These are phyloP conservation scores for Kodamaea suecica DNA, from an alignment of 1,139 yeast genomes.

Conservation along the genomic window DNA sequence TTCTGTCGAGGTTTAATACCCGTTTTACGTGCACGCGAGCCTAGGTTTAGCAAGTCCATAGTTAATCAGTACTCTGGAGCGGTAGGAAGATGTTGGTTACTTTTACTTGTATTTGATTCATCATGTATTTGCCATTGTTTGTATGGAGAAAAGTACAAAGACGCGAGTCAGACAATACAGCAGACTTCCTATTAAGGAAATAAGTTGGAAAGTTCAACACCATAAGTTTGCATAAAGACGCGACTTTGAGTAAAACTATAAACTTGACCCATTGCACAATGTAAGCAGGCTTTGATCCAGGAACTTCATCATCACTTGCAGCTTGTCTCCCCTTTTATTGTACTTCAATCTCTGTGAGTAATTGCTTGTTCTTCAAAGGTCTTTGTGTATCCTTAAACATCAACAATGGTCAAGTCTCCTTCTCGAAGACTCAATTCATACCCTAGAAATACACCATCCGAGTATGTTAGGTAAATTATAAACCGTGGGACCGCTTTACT, in stretches of 20 bases:
- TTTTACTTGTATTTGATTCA: neutral
- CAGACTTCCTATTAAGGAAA: constrained; percentile 7
- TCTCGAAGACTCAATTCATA: constrained; percentile 17
- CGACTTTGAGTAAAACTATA: neutral
- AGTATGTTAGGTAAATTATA: constrained; percentile 28
- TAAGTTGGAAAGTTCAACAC: neutral
- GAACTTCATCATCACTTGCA: too few species aligned
- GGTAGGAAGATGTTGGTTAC: neutral
- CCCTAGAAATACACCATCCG: constrained; percentile 32
- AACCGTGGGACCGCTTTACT: constrained; percentile 19
- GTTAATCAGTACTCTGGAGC: neutral
- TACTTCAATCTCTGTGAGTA: too few species aligned
- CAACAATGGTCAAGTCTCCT: neutral
- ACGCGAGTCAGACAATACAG: constrained; percentile 3
- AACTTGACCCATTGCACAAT: too few species aligned
- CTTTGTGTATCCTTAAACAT: neutral
- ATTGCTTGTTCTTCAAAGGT: too few species aligned
- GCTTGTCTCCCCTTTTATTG: too few species aligned
- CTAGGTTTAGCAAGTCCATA: constrained; percentile 53
- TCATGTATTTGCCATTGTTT: constrained; percentile 2
- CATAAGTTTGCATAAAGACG: neutral
- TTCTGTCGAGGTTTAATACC: constrained; percentile 53
- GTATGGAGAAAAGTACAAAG: constrained; percentile 4
- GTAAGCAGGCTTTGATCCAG: too few species aligned
- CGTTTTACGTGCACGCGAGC: constrained; percentile 56